Conservation (phyloP, 2,329 filamentous ascomycete species). For the Basipetospora chlamydospora region DNA sequence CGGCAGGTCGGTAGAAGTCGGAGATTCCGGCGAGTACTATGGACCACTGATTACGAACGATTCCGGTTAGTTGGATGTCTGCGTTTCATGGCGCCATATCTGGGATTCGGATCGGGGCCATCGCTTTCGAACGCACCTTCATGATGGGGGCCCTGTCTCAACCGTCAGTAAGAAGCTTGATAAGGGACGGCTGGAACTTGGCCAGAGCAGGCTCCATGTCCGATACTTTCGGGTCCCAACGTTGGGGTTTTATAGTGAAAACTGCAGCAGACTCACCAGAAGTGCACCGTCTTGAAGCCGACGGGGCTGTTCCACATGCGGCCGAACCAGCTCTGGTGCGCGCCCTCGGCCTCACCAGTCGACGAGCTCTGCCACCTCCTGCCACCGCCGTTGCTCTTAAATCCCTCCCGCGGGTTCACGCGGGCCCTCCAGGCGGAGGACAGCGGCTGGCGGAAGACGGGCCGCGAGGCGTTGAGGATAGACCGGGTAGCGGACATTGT, state of each 20-base stretch:
- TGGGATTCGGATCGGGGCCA: background rate
- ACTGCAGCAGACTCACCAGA: constrained; percentile 64
- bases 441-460: constrained; percentile 38
- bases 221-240: no score
- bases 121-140: constrained; percentile 33
- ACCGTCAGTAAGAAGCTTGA: background rate
- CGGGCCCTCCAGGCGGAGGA: constrained; percentile 30
- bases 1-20: constrained; percentile 80
- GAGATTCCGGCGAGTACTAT: constrained; percentile 84
- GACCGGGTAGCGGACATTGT: constrained; percentile 24
- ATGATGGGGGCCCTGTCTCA: constrained; percentile 71
- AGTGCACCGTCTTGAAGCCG: constrained; percentile 88
- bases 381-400: constrained; percentile 26
- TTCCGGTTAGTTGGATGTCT: no score
- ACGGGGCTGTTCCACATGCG: constrained; percentile 73
- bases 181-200: no score
- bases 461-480: constrained; percentile 40
- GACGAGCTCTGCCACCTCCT: constrained; percentile 61
- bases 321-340: constrained; percentile 47
- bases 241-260: no score
- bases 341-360: constrained; percentile 27
- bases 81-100: no score
- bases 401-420: constrained; percentile 38
- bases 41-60: constrained; percentile 72
- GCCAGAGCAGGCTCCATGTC: no score